phyloP scores from a whole-genome alignment of 108 stramenopile genomes.

The Mayamaea pseudoterrestris region DNA sequence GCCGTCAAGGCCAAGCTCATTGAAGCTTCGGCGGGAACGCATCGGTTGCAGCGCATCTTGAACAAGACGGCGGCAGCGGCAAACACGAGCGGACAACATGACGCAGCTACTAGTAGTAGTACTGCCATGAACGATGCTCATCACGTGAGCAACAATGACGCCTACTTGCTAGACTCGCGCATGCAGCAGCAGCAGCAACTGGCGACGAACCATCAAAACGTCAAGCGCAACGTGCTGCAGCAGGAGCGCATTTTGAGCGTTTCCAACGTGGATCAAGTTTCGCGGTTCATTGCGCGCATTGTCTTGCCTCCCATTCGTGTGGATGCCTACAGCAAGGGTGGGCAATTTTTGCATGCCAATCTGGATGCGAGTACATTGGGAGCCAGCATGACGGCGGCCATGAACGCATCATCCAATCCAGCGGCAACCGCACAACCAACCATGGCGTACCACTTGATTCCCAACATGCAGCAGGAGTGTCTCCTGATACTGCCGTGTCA shows the following conservation, averaged over 20 bases:
- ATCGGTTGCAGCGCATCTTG: slow-evolving; percentile 57
- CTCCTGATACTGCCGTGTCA: slow-evolving; percentile 27
- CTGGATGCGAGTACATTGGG: too few relatives aligned
- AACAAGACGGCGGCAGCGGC: slow-evolving; percentile 22
- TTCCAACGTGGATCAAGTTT: slow-evolving; percentile 21
- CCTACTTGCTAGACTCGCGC: too few relatives aligned
- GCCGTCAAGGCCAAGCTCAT: slow-evolving; percentile 34
- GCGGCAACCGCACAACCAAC: neutral
- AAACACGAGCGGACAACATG: neutral
- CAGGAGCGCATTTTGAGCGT: slow-evolving; percentile 24
- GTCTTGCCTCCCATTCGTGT: slow-evolving; percentile 37
- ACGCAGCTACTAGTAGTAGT: neutral
- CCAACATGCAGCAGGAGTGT: slow-evolving; percentile 37
- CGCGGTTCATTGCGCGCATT: slow-evolving; percentile 22
- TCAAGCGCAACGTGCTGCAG: neutral
- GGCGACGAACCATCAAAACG: too few relatives aligned
- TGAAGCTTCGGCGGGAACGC: slow-evolving; percentile 51
- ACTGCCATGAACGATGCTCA: neutral
- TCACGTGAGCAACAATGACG: too few relatives aligned
- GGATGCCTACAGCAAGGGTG: slow-evolving; percentile 37
- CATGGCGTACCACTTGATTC: too few relatives aligned
- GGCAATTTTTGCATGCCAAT: slow-evolving; percentile 15
- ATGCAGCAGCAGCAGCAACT: neutral
- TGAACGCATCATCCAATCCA: too few relatives aligned
- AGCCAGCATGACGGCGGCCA: too few relatives aligned